phyloP scores from a whole-genome alignment of 2,329 filamentous ascomycete species.

The Arthrinium phaeospermum region DNA sequence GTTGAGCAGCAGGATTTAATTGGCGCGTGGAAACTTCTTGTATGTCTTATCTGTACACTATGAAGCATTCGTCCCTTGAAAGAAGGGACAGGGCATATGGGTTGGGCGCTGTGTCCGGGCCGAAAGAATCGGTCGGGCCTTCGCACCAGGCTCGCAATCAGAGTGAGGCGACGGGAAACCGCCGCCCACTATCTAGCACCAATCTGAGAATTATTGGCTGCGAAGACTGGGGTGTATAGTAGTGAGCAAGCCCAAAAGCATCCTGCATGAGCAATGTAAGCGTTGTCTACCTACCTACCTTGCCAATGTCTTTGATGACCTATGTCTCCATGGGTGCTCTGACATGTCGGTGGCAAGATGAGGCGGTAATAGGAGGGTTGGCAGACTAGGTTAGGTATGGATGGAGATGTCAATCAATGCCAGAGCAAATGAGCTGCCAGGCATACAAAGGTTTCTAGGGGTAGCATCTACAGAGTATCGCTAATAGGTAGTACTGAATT shows the following conservation, averaged over 20 bases:
- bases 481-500: background rate
- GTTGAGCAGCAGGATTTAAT: conserved; percentile 15
- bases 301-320: background rate
- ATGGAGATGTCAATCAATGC: background rate
- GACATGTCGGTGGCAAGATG: background rate
- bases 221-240: background rate
- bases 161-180: background rate
- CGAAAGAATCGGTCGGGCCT: background rate
- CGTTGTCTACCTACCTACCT: too few species aligned
- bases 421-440: too few species aligned
- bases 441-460: background rate
- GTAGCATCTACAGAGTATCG: background rate
- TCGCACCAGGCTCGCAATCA: background rate
- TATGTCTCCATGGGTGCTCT: background rate
- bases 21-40: conserved; percentile 1
- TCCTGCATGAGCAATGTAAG: background rate
- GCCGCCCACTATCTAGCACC: background rate
- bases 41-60: conserved; percentile 17
- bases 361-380: background rate
- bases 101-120: background rate
- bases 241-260: background rate
- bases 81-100: conserved; percentile 6
- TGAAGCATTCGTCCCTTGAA: conserved; percentile 3
- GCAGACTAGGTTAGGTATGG: background rate
- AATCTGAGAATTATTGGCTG: conserved; percentile 1